Percentiles rank a stretch among this genome's conserved stretches.
phyloP scores from a whole-genome alignment of 2,329 filamentous ascomycete species.

The Fusarium goolgardi region DNA sequence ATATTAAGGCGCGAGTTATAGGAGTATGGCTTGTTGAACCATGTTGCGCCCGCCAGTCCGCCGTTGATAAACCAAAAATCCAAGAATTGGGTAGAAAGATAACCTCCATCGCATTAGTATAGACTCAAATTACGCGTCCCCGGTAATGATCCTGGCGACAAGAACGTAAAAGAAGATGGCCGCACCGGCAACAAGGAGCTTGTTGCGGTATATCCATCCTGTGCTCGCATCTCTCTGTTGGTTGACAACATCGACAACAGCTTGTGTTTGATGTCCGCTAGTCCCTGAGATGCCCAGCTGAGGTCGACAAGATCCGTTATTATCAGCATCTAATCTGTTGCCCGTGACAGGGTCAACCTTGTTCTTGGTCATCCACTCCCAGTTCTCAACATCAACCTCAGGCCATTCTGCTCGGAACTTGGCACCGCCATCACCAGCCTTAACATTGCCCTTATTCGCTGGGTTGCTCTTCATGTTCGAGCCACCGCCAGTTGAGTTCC shows the following conservation, averaged over 20 bases:
- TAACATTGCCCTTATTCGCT: slow-evolving; percentile 79
- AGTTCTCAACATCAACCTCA: slow-evolving; percentile 89
- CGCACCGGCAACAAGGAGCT: slow-evolving; percentile 76
- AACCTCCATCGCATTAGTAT: slow-evolving; percentile 7
- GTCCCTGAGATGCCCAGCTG: slow-evolving; percentile 69
- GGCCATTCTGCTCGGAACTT: slow-evolving; percentile 93
- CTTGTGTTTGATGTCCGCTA: slow-evolving; percentile 72
- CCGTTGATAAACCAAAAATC: slow-evolving; percentile 24
- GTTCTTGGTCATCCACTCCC: slow-evolving; percentile 88
- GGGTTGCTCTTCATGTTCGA: slow-evolving; percentile 68
- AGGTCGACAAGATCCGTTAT: slow-evolving; percentile 63
- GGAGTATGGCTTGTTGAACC: slow-evolving; percentile 38
- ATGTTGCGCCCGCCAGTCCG: slow-evolving; percentile 33
- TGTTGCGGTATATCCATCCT: slow-evolving; percentile 84
- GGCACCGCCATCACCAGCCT: slow-evolving; percentile 89
- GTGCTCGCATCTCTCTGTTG: slow-evolving; percentile 83
- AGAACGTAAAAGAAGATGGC: slow-evolving; percentile 85
- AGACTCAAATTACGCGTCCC: slow-evolving; percentile 46
- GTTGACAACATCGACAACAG: slow-evolving; percentile 80
- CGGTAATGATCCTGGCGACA: slow-evolving; percentile 77
- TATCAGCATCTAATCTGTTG: slow-evolving; percentile 62
- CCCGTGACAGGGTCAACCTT: slow-evolving; percentile 84
- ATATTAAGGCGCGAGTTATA: slow-evolving; percentile 41
- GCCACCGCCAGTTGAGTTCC: slow-evolving; percentile 94
- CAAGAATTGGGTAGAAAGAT: slow-evolving; percentile 14